Conservation (phyloP, 768 basidiomycete genomes). For the Tulasnella sp. region DNA sequence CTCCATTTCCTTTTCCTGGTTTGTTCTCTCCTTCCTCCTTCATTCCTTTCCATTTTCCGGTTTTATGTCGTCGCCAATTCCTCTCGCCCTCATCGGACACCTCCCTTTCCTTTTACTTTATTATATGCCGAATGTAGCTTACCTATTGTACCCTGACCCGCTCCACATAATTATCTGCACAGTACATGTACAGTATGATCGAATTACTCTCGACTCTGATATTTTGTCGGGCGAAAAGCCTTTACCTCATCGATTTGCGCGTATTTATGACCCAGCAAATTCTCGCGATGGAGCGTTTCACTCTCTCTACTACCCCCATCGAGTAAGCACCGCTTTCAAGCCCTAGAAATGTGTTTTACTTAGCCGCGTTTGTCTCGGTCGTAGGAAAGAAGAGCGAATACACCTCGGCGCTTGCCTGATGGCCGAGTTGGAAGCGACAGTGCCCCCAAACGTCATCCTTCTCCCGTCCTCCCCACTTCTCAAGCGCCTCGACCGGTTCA, state of each 20-base stretch:
- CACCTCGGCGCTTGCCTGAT: background rate
- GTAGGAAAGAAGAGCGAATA: background rate
- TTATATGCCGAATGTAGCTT: background rate
- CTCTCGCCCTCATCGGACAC: background rate
- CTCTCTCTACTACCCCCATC: background rate
- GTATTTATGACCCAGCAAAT: background rate
- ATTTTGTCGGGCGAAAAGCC: too few relatives aligned
- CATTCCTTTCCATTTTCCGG: background rate
- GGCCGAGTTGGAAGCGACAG: background rate
- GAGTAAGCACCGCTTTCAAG: background rate
- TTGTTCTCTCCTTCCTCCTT: background rate
- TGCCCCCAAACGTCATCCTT: background rate
- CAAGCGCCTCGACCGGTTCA: background rate
- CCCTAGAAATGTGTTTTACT: too few relatives aligned
- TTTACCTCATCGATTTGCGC: background rate
- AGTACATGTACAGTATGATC: constrained; percentile 1
- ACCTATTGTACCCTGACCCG: background rate
- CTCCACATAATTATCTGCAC: constrained; percentile 3
- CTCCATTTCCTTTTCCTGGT: background rate
- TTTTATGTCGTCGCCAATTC: background rate
- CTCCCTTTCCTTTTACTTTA: background rate
- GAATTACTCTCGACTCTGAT: background rate
- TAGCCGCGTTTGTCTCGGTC: background rate
- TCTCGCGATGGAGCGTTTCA: background rate
- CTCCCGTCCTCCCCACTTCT: background rate